Percentiles rank a stretch among this genome's conserved stretches.
Conservation (phyloP, 345 rosid species). For the Boechera retrofracta region DNA sequence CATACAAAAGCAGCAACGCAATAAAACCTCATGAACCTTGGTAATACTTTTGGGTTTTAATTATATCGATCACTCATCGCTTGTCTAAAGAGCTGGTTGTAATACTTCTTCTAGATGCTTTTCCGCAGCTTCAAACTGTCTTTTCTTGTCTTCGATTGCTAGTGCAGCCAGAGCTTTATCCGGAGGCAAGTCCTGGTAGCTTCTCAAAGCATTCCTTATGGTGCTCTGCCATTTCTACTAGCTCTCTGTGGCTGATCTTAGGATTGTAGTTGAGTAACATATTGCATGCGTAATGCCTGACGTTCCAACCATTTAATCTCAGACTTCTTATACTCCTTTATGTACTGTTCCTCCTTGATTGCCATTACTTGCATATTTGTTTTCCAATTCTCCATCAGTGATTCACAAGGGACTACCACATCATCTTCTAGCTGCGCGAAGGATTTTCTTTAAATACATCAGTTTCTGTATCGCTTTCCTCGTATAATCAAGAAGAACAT, state of each 20-base stretch:
- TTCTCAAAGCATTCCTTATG: conserved; percentile 83
- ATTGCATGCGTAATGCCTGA: background rate
- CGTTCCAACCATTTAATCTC: conserved; percentile 2
- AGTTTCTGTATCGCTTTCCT: conserved; percentile 88
- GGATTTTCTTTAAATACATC: conserved; percentile 85
- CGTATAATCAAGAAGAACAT: conserved; percentile 90
- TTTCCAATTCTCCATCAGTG: conserved; percentile 40
- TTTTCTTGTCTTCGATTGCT: conserved; percentile 91
- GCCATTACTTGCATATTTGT: conserved; percentile 77
- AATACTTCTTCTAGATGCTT: conserved; percentile 86
- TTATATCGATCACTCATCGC: conserved; percentile 10
- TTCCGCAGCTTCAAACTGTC: conserved; percentile 88
- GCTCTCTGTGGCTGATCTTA: conserved; percentile 80
- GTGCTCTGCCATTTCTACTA: conserved; percentile 90
- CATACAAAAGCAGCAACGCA: too few relatives aligned
- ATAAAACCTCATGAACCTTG: too few relatives aligned
- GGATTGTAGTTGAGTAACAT: conserved; percentile 76
- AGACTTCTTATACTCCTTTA: conserved; percentile 40
- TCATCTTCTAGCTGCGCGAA: conserved; percentile 87
- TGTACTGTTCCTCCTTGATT: conserved; percentile 41
- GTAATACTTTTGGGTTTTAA: background rate
- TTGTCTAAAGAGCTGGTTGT: conserved; percentile 73
- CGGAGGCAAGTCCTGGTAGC: conserved; percentile 97
- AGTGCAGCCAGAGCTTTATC: conserved; percentile 90
- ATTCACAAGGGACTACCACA: conserved; percentile 46